Evolutionary conservation across 1,139 yeast species (phyloP).

Genomic region (Magnusiomyces sp.): DNA sequence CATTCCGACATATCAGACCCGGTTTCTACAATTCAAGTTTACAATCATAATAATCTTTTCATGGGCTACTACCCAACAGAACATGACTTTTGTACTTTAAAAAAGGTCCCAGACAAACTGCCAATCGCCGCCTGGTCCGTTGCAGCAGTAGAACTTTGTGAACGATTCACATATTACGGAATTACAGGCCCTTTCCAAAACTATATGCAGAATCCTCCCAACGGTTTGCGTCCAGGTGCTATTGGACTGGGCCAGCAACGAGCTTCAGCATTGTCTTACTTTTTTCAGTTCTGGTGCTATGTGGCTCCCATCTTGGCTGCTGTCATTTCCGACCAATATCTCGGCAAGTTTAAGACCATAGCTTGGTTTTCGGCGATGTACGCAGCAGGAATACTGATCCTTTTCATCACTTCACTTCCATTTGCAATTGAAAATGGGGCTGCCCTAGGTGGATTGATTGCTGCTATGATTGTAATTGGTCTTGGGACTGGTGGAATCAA

Average conservation of each 20-base stretch:
- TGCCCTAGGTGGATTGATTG: slow-evolving; percentile 45
- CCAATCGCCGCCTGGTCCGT: slow-evolving; percentile 58
- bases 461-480: slow-evolving; percentile 56
- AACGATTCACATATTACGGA: slow-evolving; percentile 77
- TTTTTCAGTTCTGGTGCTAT: slow-evolving; percentile 80
- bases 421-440: slow-evolving; percentile 41
- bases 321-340: slow-evolving; percentile 62
- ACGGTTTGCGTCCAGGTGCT: slow-evolving; percentile 44
- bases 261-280: too few species aligned
- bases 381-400: slow-evolving; percentile 50
- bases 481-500: too few species aligned
- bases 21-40: too few species aligned
- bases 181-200: slow-evolving; percentile 68
- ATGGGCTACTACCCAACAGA: slow-evolving; percentile 33
- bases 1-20: too few species aligned
- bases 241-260: slow-evolving; percentile 52
- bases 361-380: slow-evolving; percentile 53
- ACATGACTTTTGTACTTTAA: slow-evolving; percentile 40
- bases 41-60: slow-evolving; percentile 4
- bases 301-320: slow-evolving; percentile 76
- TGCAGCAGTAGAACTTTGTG: slow-evolving; percentile 72
- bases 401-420: slow-evolving; percentile 68
- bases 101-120: slow-evolving; percentile 35
- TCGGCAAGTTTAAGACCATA: slow-evolving; percentile 67
- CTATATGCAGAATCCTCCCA: slow-evolving; percentile 49